A percentile compares a stretch with the other conserved stretches of the same genome.
These are phyloP conservation scores for Botrytis fragariae DNA, from an alignment of 2,329 filamentous ascomycete genomes.

Conservation along the genomic window DNA sequence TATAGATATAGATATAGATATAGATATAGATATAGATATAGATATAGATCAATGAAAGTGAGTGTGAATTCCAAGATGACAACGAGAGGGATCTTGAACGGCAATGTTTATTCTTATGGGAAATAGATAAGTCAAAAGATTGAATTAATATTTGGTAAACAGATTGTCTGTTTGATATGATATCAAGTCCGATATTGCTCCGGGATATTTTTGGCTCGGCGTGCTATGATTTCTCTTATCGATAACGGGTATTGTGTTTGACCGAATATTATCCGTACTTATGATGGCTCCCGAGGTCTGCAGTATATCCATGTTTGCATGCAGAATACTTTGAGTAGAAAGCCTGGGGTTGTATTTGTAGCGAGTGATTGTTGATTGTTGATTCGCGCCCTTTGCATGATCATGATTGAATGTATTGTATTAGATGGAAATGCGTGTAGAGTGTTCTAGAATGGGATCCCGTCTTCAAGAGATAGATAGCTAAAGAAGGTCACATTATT, in stretches of 20 bases:
- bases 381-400: not conserved
- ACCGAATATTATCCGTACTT: not conserved
- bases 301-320: not conserved
- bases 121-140: not conserved
- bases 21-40: no score
- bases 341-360: not conserved
- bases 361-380: not conserved
- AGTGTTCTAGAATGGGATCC: not conserved
- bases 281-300: not conserved
- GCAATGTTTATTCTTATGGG: not conserved
- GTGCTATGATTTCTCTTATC: not conserved
- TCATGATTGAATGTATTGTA: not conserved
- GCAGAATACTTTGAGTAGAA: not conserved
- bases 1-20: no score
- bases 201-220: not conserved
- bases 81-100: constrained; percentile 2
- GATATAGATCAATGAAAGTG: not conserved
- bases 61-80: not conserved
- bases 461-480: not conserved
- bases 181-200: not conserved
- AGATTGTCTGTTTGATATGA: not conserved
- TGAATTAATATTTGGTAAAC: constrained; percentile 8
- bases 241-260: not conserved
- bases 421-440: not conserved
- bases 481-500: not conserved